Evolutionary conservation across 1,284 basidiomycete genomes (phyloP), one percentile per base, ranked within the genome.

Genomic region (Austroboletus olivaceoglutinosus): DNA sequence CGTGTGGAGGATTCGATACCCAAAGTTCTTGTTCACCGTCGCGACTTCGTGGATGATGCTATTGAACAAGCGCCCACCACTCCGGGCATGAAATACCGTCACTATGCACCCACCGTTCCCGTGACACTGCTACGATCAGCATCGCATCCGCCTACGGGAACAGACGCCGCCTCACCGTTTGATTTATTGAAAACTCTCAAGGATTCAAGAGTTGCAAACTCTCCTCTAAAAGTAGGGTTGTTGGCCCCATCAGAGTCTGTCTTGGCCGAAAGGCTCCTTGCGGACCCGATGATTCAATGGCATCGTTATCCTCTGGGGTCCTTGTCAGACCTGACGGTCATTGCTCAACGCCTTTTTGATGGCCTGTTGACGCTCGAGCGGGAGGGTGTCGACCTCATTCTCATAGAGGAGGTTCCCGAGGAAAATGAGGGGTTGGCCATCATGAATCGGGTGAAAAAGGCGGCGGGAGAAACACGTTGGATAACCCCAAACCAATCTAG

Each of bases 61-160:
- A 73, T 89, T 53, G 87, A 91, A 64, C 74, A 76, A 43, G 81
- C 85, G 1, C 96, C 96, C 2, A 95, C 93, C 2, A 99, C 97
- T 0, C 97, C 97, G 0, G 97, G 97, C n/a, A 98, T 98, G 95
- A 99, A 99, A 73, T 99, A 99, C 69, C 82, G 90, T 46, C 97
- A 99, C 73, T 99, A 99, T 68, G 91, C 94, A 23, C 96, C 96
- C 2, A 76, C 84, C 1, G 84, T 93, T 12, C 91, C 93, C 3
- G 89, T 95, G 19, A 83, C 82, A 23, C 76, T 97, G 8, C 72
- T 96, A 25, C 74, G 82, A 50, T 84, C 86, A 47, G 59, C 70
- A 49, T 70, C 76, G 18, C 48, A 61, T 27, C 74, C 76, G 37
- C 73, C 79, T 7, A 34, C 52, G 10, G 70, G 63, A 10, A 52